Evolutionary conservation across 495 filamentous ascomycete genomes (phyloP), one percentile per base, ranked within the genome.

Genomic region (Hypomontagnella submonticulosa): DNA sequence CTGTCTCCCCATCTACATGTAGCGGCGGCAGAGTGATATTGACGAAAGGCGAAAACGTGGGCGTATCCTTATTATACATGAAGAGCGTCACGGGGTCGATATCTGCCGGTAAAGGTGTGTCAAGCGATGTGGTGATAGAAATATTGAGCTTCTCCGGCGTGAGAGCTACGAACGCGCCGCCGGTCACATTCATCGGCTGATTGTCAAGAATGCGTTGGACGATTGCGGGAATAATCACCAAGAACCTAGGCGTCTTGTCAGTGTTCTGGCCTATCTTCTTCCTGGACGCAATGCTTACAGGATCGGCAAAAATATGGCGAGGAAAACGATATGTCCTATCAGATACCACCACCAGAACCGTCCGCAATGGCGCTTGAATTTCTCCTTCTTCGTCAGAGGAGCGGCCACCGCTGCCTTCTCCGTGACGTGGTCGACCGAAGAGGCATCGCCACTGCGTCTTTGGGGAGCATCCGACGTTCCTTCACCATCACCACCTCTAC

Each of bases 271-370:
- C 13, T 34, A 20, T 23, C 42, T 33, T 0, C 12, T 33, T 30
- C 16, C 2, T 5, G n/a, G 32, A 54, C 9, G 20, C 10, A 46
- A 18, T 36, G 71, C 79, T 61, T 75, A 82, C 79, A 79, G 67
- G 8, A 81, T 65, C 6, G 80, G 79, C 15, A 82, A 30, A 34
- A 81, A 69, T 12, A 81, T 80, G 8, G 77, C 76, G n/a, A 78
- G 63, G 43, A 82, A 73, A 27, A 82, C 63, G 33, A 78, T 66
- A 1, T 23, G 41, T 13, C 63, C 79, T 19, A 80, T 67, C 0
- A 79, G 41, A 64, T 81, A 80, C 60, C 73, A 77, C 63, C 74
- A 77, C 73, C 78, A 79, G 59, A 80, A 82, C n/a, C 74, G 71
- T 11, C 73, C 67, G 42, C 70, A 75, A 42, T 82, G 79, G 5